Conservation (phyloP, 768 basidiomycete genomes). For the Mycena albidolilacea region DNA sequence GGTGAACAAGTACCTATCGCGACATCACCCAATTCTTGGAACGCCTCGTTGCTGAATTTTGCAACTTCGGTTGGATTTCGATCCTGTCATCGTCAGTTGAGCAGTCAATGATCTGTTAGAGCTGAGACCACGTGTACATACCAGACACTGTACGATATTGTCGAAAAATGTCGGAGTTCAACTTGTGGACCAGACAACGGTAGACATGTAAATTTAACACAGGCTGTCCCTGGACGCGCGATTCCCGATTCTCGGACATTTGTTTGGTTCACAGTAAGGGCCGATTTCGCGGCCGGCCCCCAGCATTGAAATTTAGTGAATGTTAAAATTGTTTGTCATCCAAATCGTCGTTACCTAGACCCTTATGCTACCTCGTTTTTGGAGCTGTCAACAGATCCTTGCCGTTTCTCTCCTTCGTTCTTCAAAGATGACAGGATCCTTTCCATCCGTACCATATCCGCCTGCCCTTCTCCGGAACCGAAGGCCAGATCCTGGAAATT, state of each 20-base stretch:
- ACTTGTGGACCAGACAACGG: too few species aligned
- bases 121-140: not conserved
- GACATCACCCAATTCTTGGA: slow-evolving; percentile 32
- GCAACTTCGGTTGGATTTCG: slow-evolving; percentile 25
- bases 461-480: slow-evolving; percentile 41
- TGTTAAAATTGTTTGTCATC: too few species aligned
- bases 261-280: too few species aligned
- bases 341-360: not conserved
- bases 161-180: slow-evolving; percentile 21
- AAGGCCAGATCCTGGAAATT: slow-evolving; percentile 39
- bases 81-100: slow-evolving; percentile 2
- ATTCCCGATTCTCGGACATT: too few species aligned
- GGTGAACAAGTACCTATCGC: slow-evolving; percentile 17
- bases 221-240: too few species aligned
- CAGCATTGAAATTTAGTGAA: too few species aligned
- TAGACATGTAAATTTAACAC: too few species aligned
- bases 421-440: slow-evolving; percentile 35
- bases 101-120: too few species aligned
- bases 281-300: too few species aligned
- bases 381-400: slow-evolving; percentile 17
- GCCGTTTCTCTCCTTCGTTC: slow-evolving; percentile 22
- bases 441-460: slow-evolving; percentile 42
- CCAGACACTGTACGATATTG: slow-evolving; percentile 23
- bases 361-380: slow-evolving; percentile 16
- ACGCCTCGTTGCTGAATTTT: slow-evolving; percentile 36